phyloP scores from a whole-genome alignment of 2,329 filamentous ascomycete genomes.

The Fusarium dimerum region DNA sequence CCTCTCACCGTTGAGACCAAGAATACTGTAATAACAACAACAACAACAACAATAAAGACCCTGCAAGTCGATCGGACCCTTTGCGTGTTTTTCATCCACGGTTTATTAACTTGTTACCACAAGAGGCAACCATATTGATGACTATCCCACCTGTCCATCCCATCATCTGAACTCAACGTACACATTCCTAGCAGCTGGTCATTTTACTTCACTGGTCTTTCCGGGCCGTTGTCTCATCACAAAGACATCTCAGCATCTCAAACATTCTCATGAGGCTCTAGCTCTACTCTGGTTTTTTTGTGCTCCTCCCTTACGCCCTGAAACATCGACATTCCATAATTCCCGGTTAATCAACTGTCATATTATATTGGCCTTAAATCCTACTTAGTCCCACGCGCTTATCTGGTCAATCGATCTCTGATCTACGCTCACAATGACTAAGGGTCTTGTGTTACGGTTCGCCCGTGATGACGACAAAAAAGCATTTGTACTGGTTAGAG shows the following conservation, averaged over 20 bases:
- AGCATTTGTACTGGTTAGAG: conserved; percentile 62
- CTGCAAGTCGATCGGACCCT: neutral
- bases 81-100: neutral
- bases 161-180: too few species aligned
- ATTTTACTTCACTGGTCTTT: too few species aligned
- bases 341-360: conserved; percentile 12
- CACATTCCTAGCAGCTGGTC: too few species aligned
- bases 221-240: neutral
- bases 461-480: conserved; percentile 54
- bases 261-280: neutral
- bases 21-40: too few species aligned
- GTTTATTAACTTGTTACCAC: neutral
- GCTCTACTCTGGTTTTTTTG: neutral
- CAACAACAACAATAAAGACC: neutral
- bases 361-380: conserved; percentile 9
- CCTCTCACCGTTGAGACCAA: neutral
- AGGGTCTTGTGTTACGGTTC: conserved; percentile 54
- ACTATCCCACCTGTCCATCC: too few species aligned
- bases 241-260: neutral
- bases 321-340: conserved; percentile 19
- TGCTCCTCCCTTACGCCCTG: conserved; percentile 10
- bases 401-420: neutral
- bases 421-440: conserved; percentile 23
- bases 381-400: neutral
- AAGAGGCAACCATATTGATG: neutral